These are phyloP conservation scores for Fusarium protoensiforme DNA, from an alignment of 2,329 filamentous ascomycete species.

Conservation along the genomic window DNA sequence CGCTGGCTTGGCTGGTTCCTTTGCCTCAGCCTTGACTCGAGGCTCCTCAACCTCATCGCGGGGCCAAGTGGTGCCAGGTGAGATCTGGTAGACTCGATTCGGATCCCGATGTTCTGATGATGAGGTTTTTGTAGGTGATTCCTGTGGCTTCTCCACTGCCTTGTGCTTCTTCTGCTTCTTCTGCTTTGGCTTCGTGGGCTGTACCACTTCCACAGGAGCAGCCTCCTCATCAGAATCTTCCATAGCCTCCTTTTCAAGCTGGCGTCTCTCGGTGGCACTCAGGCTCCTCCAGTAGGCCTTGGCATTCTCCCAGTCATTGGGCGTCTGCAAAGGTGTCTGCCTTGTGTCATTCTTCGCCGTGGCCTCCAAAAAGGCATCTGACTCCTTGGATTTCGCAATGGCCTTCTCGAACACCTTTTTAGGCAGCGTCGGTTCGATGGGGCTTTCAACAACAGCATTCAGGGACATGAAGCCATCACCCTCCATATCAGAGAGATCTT, in stretches of 20 bases:
- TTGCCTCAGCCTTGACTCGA: not conserved
- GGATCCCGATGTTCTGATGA: constrained; percentile 17
- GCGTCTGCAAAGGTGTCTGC: constrained; percentile 10
- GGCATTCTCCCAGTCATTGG: constrained; percentile 73
- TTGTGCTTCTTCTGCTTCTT: constrained; percentile 54
- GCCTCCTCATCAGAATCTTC: constrained; percentile 63
- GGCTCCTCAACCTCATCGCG: constrained; percentile 25
- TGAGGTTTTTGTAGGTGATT: constrained; percentile 5
- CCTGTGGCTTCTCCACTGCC: constrained; percentile 9
- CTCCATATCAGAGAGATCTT: constrained; percentile 74
- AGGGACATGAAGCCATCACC: constrained; percentile 77
- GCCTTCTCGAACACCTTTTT: constrained; percentile 41
- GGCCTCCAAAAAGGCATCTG: not conserved
- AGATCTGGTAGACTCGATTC: constrained; percentile 54
- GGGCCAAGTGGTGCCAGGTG: constrained; percentile 46
- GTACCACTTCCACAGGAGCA: constrained; percentile 45
- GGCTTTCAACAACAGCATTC: constrained; percentile 75
- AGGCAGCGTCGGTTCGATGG: constrained; percentile 46
- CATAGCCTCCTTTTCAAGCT: constrained; percentile 68
- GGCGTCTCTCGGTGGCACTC: constrained; percentile 69
- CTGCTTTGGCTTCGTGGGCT: constrained; percentile 27
- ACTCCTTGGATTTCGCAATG: constrained; percentile 33
- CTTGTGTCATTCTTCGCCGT: not conserved
- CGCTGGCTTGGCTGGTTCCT: not conserved
- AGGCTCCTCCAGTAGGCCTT: constrained; percentile 78